Conservation (phyloP, 164 flowering plant genomes). For the Magnolia kwangsiensis region DNA sequence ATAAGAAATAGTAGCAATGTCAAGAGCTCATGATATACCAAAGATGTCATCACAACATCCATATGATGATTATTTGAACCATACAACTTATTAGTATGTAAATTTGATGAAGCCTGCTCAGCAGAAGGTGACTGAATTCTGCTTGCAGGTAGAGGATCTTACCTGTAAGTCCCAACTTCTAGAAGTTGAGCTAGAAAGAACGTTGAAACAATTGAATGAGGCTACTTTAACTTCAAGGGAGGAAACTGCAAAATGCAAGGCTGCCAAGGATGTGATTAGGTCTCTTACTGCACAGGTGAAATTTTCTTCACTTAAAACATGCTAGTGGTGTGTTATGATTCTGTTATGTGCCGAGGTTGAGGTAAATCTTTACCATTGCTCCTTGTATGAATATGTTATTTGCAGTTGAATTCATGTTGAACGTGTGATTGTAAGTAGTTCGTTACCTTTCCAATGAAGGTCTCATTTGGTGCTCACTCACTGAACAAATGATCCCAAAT, state of each 20-base stretch:
- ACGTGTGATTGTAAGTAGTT: too few species aligned
- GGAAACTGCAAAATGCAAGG: slow-evolving; percentile 75
- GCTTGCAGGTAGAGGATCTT: slow-evolving; percentile 60
- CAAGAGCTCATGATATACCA: neutral
- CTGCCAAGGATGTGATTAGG: slow-evolving; percentile 87
- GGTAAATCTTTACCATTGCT: neutral
- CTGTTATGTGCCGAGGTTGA: neutral
- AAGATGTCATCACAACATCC: neutral
- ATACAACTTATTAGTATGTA: neutral
- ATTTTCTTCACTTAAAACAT: neutral
- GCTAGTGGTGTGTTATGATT: neutral
- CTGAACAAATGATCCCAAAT: too few species aligned
- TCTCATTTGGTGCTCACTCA: too few species aligned
- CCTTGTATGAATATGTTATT: too few species aligned
- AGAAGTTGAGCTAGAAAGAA: slow-evolving; percentile 71
- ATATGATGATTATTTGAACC: neutral
- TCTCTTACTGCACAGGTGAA: slow-evolving; percentile 75
- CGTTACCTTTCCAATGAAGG: too few species aligned
- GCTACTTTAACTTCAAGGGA: slow-evolving; percentile 54
- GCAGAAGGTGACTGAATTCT: neutral
- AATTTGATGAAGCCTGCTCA: neutral
- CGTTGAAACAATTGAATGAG: slow-evolving; percentile 55
- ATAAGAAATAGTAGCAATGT: neutral
- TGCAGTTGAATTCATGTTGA: too few species aligned
- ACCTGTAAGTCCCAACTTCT: slow-evolving; percentile 57